A percentile compares a stretch with the other conserved stretches of the same genome.
Evolutionary conservation across 2,329 filamentous ascomycete genomes (phyloP).

Genomic region (Aureobasidium sp.): DNA sequence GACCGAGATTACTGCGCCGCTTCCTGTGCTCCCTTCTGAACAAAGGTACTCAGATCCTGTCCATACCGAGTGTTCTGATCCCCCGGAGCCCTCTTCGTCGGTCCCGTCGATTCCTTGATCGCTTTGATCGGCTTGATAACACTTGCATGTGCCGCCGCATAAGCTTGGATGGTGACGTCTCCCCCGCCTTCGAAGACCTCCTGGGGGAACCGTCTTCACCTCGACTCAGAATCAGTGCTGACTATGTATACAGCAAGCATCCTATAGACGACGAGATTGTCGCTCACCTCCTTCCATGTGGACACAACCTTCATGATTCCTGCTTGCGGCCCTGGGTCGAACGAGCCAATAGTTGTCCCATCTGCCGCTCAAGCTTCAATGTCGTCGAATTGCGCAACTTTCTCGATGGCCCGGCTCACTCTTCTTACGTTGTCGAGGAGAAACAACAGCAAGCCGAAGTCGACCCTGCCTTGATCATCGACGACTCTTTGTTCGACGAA

Average conservation of each 20-base stretch:
- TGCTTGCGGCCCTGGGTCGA: constrained; percentile 93
- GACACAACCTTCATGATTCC: constrained; percentile 85
- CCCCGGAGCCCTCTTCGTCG: constrained; percentile 17
- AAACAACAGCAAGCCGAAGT: constrained; percentile 87
- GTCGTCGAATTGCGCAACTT: constrained; percentile 75
- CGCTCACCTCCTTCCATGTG: constrained; percentile 65
- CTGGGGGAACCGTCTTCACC: constrained; percentile 21
- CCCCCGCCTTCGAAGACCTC: constrained; percentile 24
- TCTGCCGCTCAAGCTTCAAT: constrained; percentile 90
- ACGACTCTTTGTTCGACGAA: constrained; percentile 53
- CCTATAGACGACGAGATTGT: constrained; percentile 45
- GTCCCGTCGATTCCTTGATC: constrained; percentile 24
- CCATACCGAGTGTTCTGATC: neutral
- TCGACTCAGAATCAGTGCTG: constrained; percentile 20
- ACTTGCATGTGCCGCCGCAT: constrained; percentile 29
- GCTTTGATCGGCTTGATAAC: constrained; percentile 35
- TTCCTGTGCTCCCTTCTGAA: constrained; percentile 1
- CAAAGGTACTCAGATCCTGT: constrained; percentile 14
- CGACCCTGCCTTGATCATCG: constrained; percentile 70
- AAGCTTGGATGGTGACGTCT: constrained; percentile 35
- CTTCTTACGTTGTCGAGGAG: constrained; percentile 63
- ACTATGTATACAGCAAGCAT: constrained; percentile 24
- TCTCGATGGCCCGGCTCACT: constrained; percentile 56
- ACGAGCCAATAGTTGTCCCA: constrained; percentile 94
- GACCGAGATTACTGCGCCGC: neutral